Percentiles rank a stretch among this genome's conserved stretches.
phyloP scores from a whole-genome alignment of 2,329 filamentous ascomycete genomes.

The Aspergillus calidoustus region DNA sequence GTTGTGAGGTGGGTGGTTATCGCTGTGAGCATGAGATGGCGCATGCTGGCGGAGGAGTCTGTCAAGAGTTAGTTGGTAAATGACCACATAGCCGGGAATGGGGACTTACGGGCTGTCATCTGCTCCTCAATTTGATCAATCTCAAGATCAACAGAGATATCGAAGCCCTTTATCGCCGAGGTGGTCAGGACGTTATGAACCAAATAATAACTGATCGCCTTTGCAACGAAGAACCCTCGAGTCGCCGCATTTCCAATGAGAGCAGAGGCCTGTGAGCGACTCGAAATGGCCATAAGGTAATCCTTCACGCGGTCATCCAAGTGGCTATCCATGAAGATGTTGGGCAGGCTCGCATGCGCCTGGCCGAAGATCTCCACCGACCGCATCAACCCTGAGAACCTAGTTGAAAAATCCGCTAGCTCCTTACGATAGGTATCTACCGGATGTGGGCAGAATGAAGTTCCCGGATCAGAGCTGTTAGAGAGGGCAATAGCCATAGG shows the following conservation, averaged over 20 bases:
- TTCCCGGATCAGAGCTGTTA: not conserved
- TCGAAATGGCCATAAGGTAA: constrained; percentile 27
- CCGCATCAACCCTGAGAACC: constrained; percentile 25
- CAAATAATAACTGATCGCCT: constrained; percentile 35
- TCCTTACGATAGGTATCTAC: constrained; percentile 4
- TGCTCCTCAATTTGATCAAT: constrained; percentile 25
- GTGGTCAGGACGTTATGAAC: constrained; percentile 29
- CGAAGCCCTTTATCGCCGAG: constrained; percentile 32
- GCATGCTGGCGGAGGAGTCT: constrained; percentile 27
- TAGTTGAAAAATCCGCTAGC: constrained; percentile 16
- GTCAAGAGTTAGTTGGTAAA: not conserved
- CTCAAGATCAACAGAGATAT: constrained; percentile 26
- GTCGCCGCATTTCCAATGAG: constrained; percentile 31
- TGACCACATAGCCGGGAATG: not conserved
- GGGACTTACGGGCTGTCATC: constrained; percentile 26
- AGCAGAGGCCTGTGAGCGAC: constrained; percentile 18
- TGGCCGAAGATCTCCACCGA: constrained; percentile 24
- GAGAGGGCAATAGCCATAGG: not conserved
- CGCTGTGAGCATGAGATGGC: constrained; percentile 26
- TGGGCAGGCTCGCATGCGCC: constrained; percentile 23
- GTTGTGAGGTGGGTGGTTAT: constrained; percentile 27
- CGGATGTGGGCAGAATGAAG: not conserved
- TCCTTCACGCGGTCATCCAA: constrained; percentile 24
- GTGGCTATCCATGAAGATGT: constrained; percentile 21
- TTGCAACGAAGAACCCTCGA: constrained; percentile 31